Conservation (phyloP, 2,329 filamentous ascomycete genomes). For the Claviceps sp. region DNA sequence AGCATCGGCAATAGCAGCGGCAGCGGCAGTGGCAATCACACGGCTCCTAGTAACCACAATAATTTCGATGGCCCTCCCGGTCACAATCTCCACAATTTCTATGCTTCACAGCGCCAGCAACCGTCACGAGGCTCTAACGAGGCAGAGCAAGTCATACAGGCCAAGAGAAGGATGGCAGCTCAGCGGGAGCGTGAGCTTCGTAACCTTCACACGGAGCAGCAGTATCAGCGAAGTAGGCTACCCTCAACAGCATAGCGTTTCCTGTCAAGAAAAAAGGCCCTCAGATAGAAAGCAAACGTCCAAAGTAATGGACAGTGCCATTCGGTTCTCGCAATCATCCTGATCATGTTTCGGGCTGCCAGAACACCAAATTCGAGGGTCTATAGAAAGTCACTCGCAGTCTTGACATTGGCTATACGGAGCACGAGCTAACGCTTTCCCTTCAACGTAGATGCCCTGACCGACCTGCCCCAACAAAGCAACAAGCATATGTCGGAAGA, state of each 20-base stretch:
- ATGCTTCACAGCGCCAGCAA: slow-evolving; percentile 86
- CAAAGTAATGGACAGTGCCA: slow-evolving; percentile 9
- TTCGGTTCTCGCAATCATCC: slow-evolving; percentile 7
- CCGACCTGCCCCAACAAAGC: slow-evolving; percentile 26
- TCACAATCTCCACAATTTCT: slow-evolving; percentile 79
- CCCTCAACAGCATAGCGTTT: slow-evolving; percentile 58
- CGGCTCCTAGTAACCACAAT: slow-evolving; percentile 46
- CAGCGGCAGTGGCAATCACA: slow-evolving; percentile 45
- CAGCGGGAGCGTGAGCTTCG: slow-evolving; percentile 97
- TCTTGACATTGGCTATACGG: slow-evolving; percentile 13
- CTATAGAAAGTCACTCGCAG: slow-evolving; percentile 1
- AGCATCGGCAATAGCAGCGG: slow-evolving; percentile 40
- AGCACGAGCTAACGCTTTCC: slow-evolving; percentile 23
- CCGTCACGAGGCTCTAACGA: slow-evolving; percentile 71
- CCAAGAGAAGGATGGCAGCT: slow-evolving; percentile 97
- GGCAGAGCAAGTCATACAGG: slow-evolving; percentile 97
- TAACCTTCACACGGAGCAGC: slow-evolving; percentile 99
- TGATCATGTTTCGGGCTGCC: slow-evolving; percentile 5
- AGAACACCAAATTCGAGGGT: not conserved
- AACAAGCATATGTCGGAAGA: slow-evolving; percentile 89
- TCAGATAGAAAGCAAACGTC: slow-evolving; percentile 26
- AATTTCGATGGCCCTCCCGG: slow-evolving; percentile 65
- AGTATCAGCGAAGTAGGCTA: slow-evolving; percentile 98
- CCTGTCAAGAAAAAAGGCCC: slow-evolving; percentile 21
- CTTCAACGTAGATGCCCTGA: slow-evolving; percentile 35